These are phyloP conservation scores for Abortiporus biennis DNA, from an alignment of 1,284 basidiomycete genomes.

Conservation along the genomic window DNA sequence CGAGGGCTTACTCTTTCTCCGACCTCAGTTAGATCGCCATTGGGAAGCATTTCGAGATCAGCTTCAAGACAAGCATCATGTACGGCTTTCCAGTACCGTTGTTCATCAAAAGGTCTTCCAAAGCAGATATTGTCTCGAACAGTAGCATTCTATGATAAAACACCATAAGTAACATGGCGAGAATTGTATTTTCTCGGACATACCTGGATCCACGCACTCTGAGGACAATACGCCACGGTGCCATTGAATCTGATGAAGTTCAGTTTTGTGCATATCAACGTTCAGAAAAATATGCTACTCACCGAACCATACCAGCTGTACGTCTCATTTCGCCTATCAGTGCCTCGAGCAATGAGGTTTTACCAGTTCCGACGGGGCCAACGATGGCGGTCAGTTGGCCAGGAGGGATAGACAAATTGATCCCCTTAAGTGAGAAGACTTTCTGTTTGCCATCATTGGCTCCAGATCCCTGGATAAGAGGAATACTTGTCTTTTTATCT, in stretches of 20 bases:
- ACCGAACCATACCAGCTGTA: slow-evolving; percentile 43
- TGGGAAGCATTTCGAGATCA: slow-evolving; percentile 76
- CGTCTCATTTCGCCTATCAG: slow-evolving; percentile 72
- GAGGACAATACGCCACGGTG: slow-evolving; percentile 75
- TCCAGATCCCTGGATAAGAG: slow-evolving; percentile 9
- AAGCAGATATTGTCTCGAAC: slow-evolving; percentile 84
- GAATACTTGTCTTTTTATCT: slow-evolving; percentile 14
- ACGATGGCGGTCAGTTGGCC: slow-evolving; percentile 80
- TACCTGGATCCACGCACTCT: slow-evolving; percentile 81
- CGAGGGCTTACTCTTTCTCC: slow-evolving; percentile 64
- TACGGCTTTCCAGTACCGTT: slow-evolving; percentile 74
- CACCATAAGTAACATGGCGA: no score
- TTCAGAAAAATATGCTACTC: slow-evolving; percentile 39
- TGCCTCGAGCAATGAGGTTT: slow-evolving; percentile 66
- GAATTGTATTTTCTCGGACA: neutral
- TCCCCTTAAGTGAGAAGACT: slow-evolving; percentile 52
- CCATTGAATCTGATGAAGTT: slow-evolving; percentile 30
- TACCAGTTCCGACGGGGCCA: slow-evolving; percentile 49
- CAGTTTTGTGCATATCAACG: neutral
- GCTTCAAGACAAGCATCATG: slow-evolving; percentile 70
- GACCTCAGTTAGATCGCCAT: slow-evolving; percentile 85
- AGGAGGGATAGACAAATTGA: slow-evolving; percentile 61
- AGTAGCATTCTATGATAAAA: slow-evolving; percentile 46
- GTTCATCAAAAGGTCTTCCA: slow-evolving; percentile 74
- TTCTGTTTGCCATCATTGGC: slow-evolving; percentile 28